Percentiles rank a stretch among this genome's conserved stretches.
These are phyloP conservation scores for Penicillium riverlandense DNA, from an alignment of 495 filamentous ascomycete species.

Conservation along the genomic window DNA sequence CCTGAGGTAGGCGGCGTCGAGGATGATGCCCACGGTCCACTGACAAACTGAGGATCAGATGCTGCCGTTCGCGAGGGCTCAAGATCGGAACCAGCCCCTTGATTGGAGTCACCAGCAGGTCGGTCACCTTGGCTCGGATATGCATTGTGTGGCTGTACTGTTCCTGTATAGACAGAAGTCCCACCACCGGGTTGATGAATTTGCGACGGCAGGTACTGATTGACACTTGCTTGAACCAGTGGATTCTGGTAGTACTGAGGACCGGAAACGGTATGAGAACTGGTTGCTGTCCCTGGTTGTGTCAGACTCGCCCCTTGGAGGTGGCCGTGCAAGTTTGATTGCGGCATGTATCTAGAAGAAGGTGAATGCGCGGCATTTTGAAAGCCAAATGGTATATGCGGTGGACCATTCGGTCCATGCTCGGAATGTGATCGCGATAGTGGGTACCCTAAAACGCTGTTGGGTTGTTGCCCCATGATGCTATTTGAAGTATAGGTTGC, in stretches of 20 bases:
- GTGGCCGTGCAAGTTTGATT: constrained; percentile 3
- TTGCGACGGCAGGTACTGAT: constrained; percentile 6
- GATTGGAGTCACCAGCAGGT: background rate
- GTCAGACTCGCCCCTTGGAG: constrained; percentile 8
- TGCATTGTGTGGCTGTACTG: background rate
- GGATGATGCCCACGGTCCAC: constrained; percentile 16
- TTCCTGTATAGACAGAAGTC: background rate
- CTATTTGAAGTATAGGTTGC: background rate
- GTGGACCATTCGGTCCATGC: constrained; percentile 1
- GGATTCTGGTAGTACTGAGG: constrained; percentile 10
- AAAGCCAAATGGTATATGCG: background rate
- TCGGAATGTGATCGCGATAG: constrained; percentile 10
- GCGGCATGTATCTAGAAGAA: constrained; percentile 6
- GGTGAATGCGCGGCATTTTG: background rate
- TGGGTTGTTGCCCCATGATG: too few species aligned
- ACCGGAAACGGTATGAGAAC: background rate
- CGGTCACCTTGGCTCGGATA: background rate
- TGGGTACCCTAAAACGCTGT: background rate
- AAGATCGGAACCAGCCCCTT: background rate
- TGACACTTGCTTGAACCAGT: constrained; percentile 2
- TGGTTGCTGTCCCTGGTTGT: constrained; percentile 2
- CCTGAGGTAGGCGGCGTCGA: constrained; percentile 8
- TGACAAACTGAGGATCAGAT: constrained; percentile 17
- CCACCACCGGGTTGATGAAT: background rate
- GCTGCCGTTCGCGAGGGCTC: constrained; percentile 1